Evolutionary conservation across 2,329 filamentous ascomycete species (phyloP), one percentile per base, ranked within the genome.

Genomic region (Anisogramma anomala): DNA sequence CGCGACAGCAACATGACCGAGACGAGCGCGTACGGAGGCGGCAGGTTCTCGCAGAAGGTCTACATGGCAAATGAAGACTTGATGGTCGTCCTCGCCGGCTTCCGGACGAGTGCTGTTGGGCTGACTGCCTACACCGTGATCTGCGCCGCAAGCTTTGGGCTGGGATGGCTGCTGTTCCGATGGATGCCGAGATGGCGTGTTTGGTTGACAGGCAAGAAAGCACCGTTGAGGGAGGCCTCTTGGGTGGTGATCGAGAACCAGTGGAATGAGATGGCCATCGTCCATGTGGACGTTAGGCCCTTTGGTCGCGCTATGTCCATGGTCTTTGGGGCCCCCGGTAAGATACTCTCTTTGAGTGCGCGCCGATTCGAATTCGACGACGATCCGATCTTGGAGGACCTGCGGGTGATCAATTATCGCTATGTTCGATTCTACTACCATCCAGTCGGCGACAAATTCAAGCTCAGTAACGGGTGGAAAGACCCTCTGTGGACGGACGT

Each of bases 201-300:
- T 36, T 72, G 71, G 36, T 58, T 96, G 31, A 68, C 84, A 30
- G 91, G 91, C 20, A 72, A 67, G 39, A 65, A 78, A 4, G 75
- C 74, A 13, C 68, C 84, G 2, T 66, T 98, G 22, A 71, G 72
- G 40, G 75, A 83, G 41, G 91, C 85, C 54, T 72, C 84, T 45
- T 98, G 93, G 91, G 81, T 94, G 32, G 88, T 94, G 20, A 75
- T 96, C 49, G 91, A 82, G 72, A 95, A 98, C 55, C 87, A 96
- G 71, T 96, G 91, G 89, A 83, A 84, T 36, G 89, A 96, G 60
- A 83, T 96, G 59, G 70, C 73, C 10, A 74, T 91, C n/a, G 74
- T 94, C 53, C 56, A 77, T 36, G 71, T 96, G 10, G 68, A 70
- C 27, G 61, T 59, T 13, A 65, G 64, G 41, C 56, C 59, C 15